These are phyloP conservation scores for Neofusicoccum cordaticola DNA, from an alignment of 2,329 filamentous ascomycete genomes.

Conservation along the genomic window DNA sequence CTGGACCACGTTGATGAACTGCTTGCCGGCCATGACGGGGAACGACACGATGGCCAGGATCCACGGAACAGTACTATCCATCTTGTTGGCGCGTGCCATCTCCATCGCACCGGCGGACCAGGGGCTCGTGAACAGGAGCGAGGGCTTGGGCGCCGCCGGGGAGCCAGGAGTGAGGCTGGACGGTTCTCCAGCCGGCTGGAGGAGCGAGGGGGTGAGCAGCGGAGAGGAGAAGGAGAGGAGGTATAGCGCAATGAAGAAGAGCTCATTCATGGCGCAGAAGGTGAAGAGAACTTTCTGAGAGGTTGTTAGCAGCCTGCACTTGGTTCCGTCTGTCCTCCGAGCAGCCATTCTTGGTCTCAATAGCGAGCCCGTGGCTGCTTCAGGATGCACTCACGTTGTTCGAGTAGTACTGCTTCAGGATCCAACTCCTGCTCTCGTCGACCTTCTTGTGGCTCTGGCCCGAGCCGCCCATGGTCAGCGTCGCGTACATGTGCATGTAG, in stretches of 20 bases:
- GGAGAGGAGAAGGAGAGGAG: constrained; percentile 95
- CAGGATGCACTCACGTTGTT: constrained; percentile 69
- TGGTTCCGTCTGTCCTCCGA: neutral
- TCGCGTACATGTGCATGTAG: constrained; percentile 99
- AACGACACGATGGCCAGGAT: constrained; percentile 75
- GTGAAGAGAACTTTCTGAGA: constrained; percentile 81
- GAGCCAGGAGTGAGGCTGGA: constrained; percentile 57
- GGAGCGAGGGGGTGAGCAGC: constrained; percentile 79
- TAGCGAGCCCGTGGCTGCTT: too few species aligned
- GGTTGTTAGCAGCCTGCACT: constrained; percentile 7
- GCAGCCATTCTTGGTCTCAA: too few species aligned
- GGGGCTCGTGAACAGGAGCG: constrained; percentile 78
- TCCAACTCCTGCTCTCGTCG: constrained; percentile 79
- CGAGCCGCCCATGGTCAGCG: constrained; percentile 78
- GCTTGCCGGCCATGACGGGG: constrained; percentile 87
- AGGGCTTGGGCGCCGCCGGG: constrained; percentile 66
- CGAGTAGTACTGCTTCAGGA: constrained; percentile 94
- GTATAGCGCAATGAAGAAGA: constrained; percentile 98
- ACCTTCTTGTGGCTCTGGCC: constrained; percentile 89
- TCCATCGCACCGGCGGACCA: constrained; percentile 92
- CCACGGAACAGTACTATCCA: constrained; percentile 64
- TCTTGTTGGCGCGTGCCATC: constrained; percentile 85
- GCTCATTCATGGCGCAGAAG: constrained; percentile 86
- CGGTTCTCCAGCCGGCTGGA: constrained; percentile 52
- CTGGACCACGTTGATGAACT: constrained; percentile 91